Conservation (phyloP, 345 rosid species). For the Euphorbia pulcherrima region DNA sequence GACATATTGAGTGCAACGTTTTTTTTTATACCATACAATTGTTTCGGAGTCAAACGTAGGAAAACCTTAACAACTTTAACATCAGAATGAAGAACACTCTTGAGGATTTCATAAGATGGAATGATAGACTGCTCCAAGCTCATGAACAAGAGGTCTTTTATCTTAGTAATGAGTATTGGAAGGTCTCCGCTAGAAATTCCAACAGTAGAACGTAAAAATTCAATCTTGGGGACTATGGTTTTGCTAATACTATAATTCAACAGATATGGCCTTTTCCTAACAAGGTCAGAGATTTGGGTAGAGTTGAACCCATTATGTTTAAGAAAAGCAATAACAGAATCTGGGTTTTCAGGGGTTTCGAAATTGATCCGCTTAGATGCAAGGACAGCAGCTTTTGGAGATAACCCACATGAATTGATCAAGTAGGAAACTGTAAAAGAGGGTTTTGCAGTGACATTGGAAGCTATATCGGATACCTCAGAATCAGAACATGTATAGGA, state of each 20-base stretch:
- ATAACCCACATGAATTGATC: conserved; percentile 10
- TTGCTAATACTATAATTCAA: neutral
- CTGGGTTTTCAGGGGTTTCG: conserved; percentile 10
- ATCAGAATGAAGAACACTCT: neutral
- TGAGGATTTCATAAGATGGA: neutral
- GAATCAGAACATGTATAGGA: neutral
- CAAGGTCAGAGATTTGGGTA: conserved; percentile 3
- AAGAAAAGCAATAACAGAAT: neutral
- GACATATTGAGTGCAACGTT: no score
- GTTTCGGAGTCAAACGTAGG: no score
- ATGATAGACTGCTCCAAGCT: neutral
- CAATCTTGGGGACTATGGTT: conserved; percentile 4
- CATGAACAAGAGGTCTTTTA: neutral
- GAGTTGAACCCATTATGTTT: neutral
- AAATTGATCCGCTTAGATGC: neutral
- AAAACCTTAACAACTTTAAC: no score
- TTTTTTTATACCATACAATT: no score
- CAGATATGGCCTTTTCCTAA: neutral
- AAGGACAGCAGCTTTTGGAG: conserved; percentile 12
- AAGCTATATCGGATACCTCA: neutral
- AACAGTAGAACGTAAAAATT: conserved; percentile 4
- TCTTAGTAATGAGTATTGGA: neutral
- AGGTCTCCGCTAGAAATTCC: conserved; percentile 7
- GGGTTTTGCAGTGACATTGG: no score
- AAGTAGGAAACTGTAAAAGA: conserved; percentile 13